phyloP scores from a whole-genome alignment of 441 rosid species.

The Corymbia calophylla region DNA sequence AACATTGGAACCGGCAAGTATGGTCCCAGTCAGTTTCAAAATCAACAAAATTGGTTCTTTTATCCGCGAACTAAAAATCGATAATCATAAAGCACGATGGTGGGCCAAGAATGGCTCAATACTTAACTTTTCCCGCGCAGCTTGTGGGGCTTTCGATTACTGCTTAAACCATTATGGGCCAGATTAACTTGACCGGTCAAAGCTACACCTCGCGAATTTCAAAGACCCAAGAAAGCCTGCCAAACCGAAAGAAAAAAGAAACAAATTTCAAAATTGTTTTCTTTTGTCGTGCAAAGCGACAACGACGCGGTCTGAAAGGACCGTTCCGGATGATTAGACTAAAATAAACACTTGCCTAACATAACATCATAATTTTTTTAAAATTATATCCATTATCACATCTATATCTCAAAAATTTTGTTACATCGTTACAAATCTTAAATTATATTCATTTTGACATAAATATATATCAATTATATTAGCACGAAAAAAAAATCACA shows the following conservation, averaged over 20 bases:
- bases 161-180: neutral
- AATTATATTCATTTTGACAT: neutral
- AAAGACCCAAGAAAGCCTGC: neutral
- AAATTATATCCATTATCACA: no score
- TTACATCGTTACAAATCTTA: neutral
- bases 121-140: neutral
- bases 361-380: neutral
- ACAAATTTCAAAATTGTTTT: neutral
- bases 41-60: neutral
- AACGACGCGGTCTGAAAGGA: neutral
- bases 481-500: accelerated
- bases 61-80: neutral
- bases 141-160: neutral
- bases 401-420: neutral
- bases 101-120: neutral
- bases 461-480: neutral
- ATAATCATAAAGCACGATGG: neutral
- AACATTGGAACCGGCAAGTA: neutral
- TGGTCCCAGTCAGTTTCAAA: neutral
- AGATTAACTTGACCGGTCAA: neutral
- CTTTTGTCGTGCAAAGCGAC: neutral
- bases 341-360: neutral
- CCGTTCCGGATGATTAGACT: neutral
- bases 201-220: neutral
- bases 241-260: neutral